Evolutionary conservation across 192 early-diverging fungal genomes (phyloP), one percentile per base, ranked within the genome.

Genomic region (Coemansia aciculifera): DNA sequence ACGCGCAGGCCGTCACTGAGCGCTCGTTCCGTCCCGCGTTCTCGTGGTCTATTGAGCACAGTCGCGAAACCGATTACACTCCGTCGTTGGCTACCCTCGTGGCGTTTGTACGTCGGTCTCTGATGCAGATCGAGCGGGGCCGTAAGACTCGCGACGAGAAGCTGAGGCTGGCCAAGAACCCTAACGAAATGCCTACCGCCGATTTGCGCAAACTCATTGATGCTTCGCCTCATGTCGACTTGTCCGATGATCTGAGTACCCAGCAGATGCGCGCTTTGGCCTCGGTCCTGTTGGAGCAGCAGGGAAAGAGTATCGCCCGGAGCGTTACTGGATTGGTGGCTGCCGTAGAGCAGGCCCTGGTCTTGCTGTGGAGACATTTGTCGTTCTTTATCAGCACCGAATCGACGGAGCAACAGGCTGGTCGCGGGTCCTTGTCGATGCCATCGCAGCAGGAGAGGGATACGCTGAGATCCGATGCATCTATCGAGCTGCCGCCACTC

Each of bases 321-420:
- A 66, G 80, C 51, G 51, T 68, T 6, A 69, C 71, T 0, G 83
- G 85, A 54, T 72, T 85, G 70, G 85, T 83, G 57, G 56, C 81
- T 8, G 61, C 77, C n/a, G 63, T 88, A 9, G 86, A 89, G 70
- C 83, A 85, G 61, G 78, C 87, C 0, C 70, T 91, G 37, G 84
- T 90, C 38, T 74, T 93, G 70, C 65, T 91, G 61, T 93, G 91
- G 91, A 84, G 89, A 4, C 91, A 93, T 67, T 71, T 93, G 62
- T 83, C 88, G 39, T 87, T 85, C 63, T 91, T 75, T 59, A 60
- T 69, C 38, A 48, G 46, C 32, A 24, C 34, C 5, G 51, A 38
- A 2, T 32, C 32, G 5, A 56, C 37, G 17, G 52, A 62, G 54
- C 54, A 19, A 19, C 46, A 27, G 51, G 21, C 51, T 29, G 27